Percentiles rank a stretch among this genome's conserved stretches.
These are phyloP conservation scores for Fusarium humuli DNA, from an alignment of 2,329 filamentous ascomycete species.

Conservation along the genomic window DNA sequence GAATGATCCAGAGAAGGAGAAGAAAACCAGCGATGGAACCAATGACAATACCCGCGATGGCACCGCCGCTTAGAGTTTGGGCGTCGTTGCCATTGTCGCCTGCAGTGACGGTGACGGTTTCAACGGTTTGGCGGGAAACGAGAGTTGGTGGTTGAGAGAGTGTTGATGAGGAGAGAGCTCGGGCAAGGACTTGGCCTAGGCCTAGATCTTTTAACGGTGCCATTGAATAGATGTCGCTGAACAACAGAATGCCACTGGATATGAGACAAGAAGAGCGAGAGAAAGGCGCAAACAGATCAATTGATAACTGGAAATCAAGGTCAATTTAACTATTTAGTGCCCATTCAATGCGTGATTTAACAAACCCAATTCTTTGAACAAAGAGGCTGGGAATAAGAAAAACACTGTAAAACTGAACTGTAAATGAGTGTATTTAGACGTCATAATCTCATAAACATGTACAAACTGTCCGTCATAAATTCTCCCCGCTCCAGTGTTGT, in stretches of 20 bases:
- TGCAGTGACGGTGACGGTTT: constrained; percentile 51
- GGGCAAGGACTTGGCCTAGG: constrained; percentile 26
- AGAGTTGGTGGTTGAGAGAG: constrained; percentile 24
- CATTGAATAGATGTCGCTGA: constrained; percentile 10
- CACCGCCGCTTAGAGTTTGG: constrained; percentile 56
- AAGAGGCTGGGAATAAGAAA: constrained; percentile 11
- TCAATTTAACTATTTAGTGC: constrained; percentile 7
- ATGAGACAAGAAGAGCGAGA: not conserved
- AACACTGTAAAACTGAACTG: not conserved
- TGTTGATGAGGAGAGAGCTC: constrained; percentile 31
- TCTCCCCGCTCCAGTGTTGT: constrained; percentile 19
- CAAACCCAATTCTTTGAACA: not conserved
- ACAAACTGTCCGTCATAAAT: constrained; percentile 17
- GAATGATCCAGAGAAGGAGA: constrained; percentile 60
- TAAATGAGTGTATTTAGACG: constrained; percentile 24
- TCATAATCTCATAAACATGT: constrained; percentile 35
- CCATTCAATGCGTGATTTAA: not conserved
- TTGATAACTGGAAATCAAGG: not conserved
- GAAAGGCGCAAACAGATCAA: not conserved
- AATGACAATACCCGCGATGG: constrained; percentile 50
- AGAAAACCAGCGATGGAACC: constrained; percentile 44
- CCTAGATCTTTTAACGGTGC: constrained; percentile 34
- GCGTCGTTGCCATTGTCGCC: constrained; percentile 27
- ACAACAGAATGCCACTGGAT: not conserved
- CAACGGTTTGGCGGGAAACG: constrained; percentile 37